Evolutionary conservation across 345 rosid species (phyloP).

Genomic region (Linum usitatissimum): DNA sequence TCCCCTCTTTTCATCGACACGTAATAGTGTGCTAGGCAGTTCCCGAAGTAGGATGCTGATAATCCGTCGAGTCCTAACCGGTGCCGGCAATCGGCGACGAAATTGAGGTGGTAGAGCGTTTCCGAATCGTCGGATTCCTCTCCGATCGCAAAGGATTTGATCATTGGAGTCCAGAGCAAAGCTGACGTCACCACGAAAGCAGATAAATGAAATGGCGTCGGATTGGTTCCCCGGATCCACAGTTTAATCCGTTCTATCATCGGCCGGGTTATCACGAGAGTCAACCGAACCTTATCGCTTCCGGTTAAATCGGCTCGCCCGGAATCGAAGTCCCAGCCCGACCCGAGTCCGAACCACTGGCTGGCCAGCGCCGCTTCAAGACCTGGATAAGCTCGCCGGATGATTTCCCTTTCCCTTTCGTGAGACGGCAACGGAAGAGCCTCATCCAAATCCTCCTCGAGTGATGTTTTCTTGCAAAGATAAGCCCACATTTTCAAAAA

Average conservation of each 20-base stretch:
- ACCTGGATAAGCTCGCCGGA: conserved; percentile 16
- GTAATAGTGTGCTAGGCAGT: too few species aligned
- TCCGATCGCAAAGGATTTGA: conserved; percentile 13
- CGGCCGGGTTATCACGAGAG: conserved; percentile 13
- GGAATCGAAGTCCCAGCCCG: conserved; percentile 1
- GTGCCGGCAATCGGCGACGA: conserved; percentile 18
- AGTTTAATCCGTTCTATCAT: conserved; percentile 16
- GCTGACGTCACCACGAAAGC: conserved; percentile 25
- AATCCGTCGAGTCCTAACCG: conserved; percentile 2
- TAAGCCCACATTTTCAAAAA: conserved; percentile 37
- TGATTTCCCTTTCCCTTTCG: conserved; percentile 6
- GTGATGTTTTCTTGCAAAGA: conserved; percentile 1
- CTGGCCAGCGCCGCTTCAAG: conserved; percentile 11
- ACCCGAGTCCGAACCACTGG: conserved; percentile 10
- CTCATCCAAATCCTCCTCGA: not conserved
- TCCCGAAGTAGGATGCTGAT: too few species aligned
- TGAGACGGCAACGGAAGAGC: conserved; percentile 6
- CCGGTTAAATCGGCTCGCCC: not conserved
- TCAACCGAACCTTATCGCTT: conserved; percentile 20
- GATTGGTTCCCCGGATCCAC: conserved; percentile 1
- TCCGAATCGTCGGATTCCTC: not conserved
- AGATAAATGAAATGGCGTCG: conserved; percentile 7
- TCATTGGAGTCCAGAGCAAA: conserved; percentile 22
- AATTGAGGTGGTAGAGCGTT: conserved; percentile 9
- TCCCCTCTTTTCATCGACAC: too few species aligned